Evolutionary conservation across 148 eudicot species (phyloP).

Genomic region (Pouteria glomerata): DNA sequence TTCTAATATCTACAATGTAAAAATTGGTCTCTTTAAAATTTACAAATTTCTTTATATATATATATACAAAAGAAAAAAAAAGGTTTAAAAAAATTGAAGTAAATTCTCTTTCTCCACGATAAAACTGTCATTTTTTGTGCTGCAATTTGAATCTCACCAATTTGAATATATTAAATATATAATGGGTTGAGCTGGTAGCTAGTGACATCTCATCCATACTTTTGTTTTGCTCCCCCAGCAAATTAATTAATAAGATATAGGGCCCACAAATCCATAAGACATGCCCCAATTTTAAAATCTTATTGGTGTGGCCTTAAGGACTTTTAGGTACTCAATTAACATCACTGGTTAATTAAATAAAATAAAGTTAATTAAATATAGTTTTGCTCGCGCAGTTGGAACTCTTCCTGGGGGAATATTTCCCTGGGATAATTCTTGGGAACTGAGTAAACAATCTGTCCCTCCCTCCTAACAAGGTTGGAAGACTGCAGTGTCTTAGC

Average conservation of each 20-base stretch:
- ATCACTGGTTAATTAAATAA: not conserved
- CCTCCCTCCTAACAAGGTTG: too few species aligned
- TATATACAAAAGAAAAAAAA: too few species aligned
- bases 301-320: not conserved
- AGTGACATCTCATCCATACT: constrained; percentile 11
- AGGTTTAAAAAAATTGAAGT: too few species aligned
- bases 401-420: not conserved
- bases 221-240: not conserved
- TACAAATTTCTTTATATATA: too few species aligned
- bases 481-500: too few species aligned
- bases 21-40: too few species aligned
- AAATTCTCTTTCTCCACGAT: too few species aligned
- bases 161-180: too few species aligned
- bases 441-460: not conserved
- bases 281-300: constrained; percentile 4
- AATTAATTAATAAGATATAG: not conserved
- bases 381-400: not conserved
- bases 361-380: not conserved
- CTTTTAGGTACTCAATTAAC: constrained; percentile 3
- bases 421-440: not conserved
- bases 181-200: too few species aligned
- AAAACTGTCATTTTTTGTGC: not conserved
- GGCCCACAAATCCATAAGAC: constrained; percentile 1
- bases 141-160: too few species aligned
- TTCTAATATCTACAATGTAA: too few species aligned